Evolutionary conservation across 2,329 filamentous ascomycete species (phyloP), one percentile per base, ranked within the genome.

Genomic region (Raffaelea deltoideospora): DNA sequence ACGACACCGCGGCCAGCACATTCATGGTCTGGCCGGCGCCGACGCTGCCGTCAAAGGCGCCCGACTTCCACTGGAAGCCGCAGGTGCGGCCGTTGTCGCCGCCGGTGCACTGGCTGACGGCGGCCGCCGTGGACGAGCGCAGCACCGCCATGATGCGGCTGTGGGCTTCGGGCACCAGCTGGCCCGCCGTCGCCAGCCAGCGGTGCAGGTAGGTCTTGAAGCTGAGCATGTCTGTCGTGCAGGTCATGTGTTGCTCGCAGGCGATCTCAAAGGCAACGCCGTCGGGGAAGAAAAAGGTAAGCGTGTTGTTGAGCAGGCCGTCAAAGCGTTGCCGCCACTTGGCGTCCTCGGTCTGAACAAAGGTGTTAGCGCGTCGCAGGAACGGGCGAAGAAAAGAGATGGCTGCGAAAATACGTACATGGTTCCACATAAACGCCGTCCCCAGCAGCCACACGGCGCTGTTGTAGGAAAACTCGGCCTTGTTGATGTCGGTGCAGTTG

Each of bases 381-480:
- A 14, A 24, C n/a, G 31, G 24, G 14, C 5, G 21, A 17, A 10
- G 18, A 23, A 19, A 23, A 22, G 18, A 11, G n/a, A n/a, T 8
- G n/a, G 23, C 21, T 13, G 19, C n/a, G 8, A 17, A 21, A 11
- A 17, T 1, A 50, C 56, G 41, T 41, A 58, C 57, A 31, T 48
- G 58, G 44, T 76, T 73, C 50, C 72, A 78, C 64, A 77, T 65
- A 44, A 63, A 65, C 0, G 73, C 70, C 0, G 67, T 64, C 2
- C 72, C 72, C 33, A 63, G 55, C 21, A 74, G 48, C 39, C 67
- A 63, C 8, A 69, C 54, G 4, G 63, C 71, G 19, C 64, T 60
- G 44, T 67, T 71, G 49, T 73, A 71, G 0, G 68, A 65, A 55
- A 66, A 75, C 45, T 74, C 67, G 4, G 62, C 53, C 37, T 61